These are phyloP conservation scores for Schizothecium vesticola DNA, from an alignment of 495 filamentous ascomycete genomes.

Conservation along the genomic window DNA sequence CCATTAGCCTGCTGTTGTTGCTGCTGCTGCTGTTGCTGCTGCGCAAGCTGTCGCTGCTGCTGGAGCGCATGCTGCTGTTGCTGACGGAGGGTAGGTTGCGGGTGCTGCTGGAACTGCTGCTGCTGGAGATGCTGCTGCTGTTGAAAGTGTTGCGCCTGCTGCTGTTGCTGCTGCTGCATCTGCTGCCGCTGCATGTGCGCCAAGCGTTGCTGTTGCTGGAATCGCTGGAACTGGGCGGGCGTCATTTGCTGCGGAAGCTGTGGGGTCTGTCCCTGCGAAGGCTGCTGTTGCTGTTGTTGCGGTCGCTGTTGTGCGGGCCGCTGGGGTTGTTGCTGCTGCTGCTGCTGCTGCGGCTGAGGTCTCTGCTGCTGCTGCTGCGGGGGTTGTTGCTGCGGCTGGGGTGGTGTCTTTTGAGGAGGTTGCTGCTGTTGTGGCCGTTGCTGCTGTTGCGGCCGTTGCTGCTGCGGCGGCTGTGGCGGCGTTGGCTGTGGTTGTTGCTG, in stretches of 20 bases:
- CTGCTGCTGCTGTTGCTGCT: conserved; percentile 14
- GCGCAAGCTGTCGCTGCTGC: conserved; percentile 7
- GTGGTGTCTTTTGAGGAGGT: not conserved
- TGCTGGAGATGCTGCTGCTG: not conserved
- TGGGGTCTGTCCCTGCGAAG: not conserved
- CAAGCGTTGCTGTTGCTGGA: not conserved
- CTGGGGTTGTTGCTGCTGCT: not conserved
- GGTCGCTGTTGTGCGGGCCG: not conserved
- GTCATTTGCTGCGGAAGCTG: conserved; percentile 8
- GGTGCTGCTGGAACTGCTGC: conserved; percentile 5
- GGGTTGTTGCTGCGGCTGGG: not conserved
- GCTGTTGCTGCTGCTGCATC: not conserved
- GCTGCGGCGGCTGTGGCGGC: not conserved
- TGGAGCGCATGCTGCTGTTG: conserved; percentile 5
- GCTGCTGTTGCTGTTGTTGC: conserved; percentile 12
- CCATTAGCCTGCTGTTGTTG: conserved; percentile 10
- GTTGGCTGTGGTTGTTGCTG: not conserved
- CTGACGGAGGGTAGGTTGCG: conserved; percentile 2
- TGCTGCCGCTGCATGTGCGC: not conserved
- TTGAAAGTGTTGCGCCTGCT: not conserved
- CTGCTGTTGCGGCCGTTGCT: conserved; percentile 7
- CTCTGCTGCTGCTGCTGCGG: not conserved
- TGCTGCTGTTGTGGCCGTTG: conserved; percentile 7
- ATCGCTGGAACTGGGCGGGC: not conserved
- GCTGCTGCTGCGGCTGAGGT: not conserved